Conservation (phyloP, 2,329 filamentous ascomycete genomes). For the Colletotrichum shisoi region DNA sequence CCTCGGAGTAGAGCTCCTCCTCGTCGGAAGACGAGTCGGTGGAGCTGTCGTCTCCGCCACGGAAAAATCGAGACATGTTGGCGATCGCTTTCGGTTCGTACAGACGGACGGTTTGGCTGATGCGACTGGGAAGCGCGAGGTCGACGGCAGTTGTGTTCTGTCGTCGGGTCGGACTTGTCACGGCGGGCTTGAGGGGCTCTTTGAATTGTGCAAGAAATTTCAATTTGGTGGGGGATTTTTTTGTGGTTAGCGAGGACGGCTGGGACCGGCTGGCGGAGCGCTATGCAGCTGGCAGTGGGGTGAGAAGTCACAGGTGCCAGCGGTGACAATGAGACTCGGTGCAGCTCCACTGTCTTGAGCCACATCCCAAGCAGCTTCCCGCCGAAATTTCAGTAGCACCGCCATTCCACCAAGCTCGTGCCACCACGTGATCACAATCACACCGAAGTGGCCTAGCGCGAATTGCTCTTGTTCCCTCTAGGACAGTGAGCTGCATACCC, state of each 20-base stretch:
- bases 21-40: slow-evolving; percentile 95
- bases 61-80: slow-evolving; percentile 97
- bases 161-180: slow-evolving; percentile 39
- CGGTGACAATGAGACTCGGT: background rate
- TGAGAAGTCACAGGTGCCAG: slow-evolving; percentile 22
- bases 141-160: slow-evolving; percentile 33
- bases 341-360: background rate
- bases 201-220: slow-evolving; percentile 36
- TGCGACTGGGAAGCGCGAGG: slow-evolving; percentile 37
- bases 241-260: slow-evolving; percentile 37
- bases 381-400: slow-evolving; percentile 20
- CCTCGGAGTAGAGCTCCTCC: slow-evolving; percentile 88
- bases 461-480: background rate
- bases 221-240: slow-evolving; percentile 38
- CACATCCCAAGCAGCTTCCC: background rate
- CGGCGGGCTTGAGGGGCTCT: slow-evolving; percentile 34
- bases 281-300: no score
- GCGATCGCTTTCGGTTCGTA: slow-evolving; percentile 36
- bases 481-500: slow-evolving; percentile 31
- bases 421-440: slow-evolving; percentile 3
- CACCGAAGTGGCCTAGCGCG: slow-evolving; percentile 19
- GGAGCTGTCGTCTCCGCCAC: slow-evolving; percentile 89
- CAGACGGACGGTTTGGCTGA: slow-evolving; percentile 26
- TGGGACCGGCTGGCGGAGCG: slow-evolving; percentile 7
- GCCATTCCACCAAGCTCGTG: slow-evolving; percentile 19